phyloP scores from a whole-genome alignment of 495 filamentous ascomycete species.

The Penicillium fimorum region DNA sequence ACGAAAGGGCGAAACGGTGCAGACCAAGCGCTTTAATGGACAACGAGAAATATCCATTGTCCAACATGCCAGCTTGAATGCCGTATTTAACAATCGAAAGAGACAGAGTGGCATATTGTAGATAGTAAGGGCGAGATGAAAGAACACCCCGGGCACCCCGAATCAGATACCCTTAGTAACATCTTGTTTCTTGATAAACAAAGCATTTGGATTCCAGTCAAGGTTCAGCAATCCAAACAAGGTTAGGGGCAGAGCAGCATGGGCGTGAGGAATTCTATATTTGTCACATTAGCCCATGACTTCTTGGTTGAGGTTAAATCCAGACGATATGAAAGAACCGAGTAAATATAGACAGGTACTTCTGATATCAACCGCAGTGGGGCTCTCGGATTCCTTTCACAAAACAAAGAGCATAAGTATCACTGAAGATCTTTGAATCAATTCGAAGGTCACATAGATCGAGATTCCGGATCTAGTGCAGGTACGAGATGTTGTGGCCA shows the following conservation, averaged over 20 bases:
- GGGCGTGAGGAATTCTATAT: neutral
- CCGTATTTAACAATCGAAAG: neutral
- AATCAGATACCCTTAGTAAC: neutral
- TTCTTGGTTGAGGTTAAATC: neutral
- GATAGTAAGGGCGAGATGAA: slow-evolving; percentile 1
- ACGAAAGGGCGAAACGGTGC: neutral
- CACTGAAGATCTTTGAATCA: neutral
- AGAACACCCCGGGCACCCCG: neutral
- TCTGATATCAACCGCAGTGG: neutral
- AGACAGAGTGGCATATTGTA: slow-evolving; percentile 1
- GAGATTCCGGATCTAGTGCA: neutral
- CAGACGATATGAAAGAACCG: neutral
- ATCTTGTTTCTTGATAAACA: neutral
- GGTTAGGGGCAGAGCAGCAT: neutral
- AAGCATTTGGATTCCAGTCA: neutral
- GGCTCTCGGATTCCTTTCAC: neutral
- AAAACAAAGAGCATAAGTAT: neutral
- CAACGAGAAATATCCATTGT: slow-evolving; percentile 1
- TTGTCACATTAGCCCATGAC: neutral
- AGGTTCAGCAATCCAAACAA: neutral
- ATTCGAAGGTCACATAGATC: neutral
- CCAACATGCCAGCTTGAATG: neutral
- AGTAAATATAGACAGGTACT: neutral
- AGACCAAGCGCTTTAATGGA: slow-evolving; percentile 3
- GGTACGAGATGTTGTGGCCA: neutral